A percentile compares a stretch with the other conserved stretches of the same genome.
These are phyloP conservation scores for Rauvolfia tetraphylla DNA, from an alignment of 257 asterid genomes.

Conservation along the genomic window DNA sequence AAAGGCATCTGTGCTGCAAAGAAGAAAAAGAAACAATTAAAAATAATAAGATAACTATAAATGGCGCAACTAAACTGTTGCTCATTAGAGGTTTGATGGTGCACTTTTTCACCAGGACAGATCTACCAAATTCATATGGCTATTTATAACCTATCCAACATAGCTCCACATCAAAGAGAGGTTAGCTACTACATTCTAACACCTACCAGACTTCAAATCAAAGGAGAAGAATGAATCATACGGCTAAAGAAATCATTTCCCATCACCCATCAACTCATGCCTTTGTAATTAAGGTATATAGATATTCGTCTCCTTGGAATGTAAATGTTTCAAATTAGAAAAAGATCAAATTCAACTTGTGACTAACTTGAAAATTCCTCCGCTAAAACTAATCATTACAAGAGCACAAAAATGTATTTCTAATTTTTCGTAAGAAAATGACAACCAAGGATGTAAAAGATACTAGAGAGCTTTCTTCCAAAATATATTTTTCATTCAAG, in stretches of 20 bases:
- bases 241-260: neutral
- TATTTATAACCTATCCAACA: neutral
- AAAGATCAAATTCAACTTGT: neutral
- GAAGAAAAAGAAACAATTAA: constrained; percentile 14
- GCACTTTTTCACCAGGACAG: no score
- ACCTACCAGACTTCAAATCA: neutral
- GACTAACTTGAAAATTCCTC: neutral
- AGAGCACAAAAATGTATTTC: neutral
- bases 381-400: neutral
- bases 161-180: neutral
- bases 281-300: neutral
- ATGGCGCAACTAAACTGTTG: neutral
- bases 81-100: no score
- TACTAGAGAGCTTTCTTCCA: neutral
- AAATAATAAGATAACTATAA: neutral
- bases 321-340: neutral
- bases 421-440: neutral
- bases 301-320: neutral
- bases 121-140: neutral
- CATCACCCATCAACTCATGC: neutral
- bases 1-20: constrained; percentile 87
- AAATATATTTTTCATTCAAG: neutral
- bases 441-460: neutral
- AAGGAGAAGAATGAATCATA: neutral
- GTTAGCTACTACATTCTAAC: neutral